phyloP scores from a whole-genome alignment of 208 protist genomes.

The Leishmania mexicana region DNA sequence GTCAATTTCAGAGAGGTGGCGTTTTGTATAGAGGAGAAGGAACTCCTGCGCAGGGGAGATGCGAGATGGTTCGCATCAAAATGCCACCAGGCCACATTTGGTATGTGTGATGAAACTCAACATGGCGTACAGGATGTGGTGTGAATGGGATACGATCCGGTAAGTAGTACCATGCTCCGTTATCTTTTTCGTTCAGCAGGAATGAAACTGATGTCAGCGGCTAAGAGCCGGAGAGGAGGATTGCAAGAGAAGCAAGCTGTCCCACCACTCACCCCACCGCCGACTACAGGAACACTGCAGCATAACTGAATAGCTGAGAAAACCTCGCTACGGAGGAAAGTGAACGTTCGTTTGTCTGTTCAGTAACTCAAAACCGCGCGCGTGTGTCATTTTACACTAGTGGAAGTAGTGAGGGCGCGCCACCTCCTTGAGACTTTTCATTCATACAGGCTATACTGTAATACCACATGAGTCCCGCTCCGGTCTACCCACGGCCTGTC shows the following conservation, averaged over 20 bases:
- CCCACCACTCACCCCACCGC: neutral
- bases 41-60: neutral
- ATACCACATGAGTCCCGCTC: fast-evolving
- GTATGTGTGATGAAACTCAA: neutral
- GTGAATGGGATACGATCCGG: neutral
- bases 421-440: too few relatives aligned
- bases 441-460: too few relatives aligned
- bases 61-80: neutral
- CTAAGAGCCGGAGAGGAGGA: neutral
- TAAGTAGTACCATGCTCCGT: neutral
- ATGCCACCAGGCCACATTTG: neutral
- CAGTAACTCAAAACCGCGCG: neutral
- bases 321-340: neutral
- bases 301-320: neutral
- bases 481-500: neutral
- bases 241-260: neutral
- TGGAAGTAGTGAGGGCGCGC: neutral
- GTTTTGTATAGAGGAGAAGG: neutral
- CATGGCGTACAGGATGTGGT: neutral
- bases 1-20: neutral
- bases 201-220: neutral
- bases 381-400: neutral
- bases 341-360: neutral
- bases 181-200: neutral
- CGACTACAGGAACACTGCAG: neutral